Conservation (phyloP, 306 rosid genomes). For the Vigna reflexopilosa region DNA sequence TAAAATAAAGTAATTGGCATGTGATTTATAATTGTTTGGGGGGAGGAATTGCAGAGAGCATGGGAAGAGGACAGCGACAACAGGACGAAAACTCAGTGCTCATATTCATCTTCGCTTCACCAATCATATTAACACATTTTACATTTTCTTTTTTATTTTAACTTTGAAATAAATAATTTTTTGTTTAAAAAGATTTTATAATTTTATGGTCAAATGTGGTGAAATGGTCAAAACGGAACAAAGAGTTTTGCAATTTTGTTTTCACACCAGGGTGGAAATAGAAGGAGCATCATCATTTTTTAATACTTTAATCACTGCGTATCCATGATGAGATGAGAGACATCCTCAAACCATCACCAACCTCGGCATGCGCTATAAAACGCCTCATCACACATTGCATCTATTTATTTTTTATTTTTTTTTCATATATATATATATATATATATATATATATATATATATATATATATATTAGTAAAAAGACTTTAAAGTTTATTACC, state of each 20-base stretch:
- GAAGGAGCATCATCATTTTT: conserved; percentile 50
- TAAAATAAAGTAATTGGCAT: no score
- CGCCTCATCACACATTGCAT: not conserved
- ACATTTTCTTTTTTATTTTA: not conserved
- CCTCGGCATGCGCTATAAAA: conserved; percentile 64
- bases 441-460: no score
- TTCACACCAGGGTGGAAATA: not conserved
- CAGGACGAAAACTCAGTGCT: conserved; percentile 34
- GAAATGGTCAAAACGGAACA: conserved; percentile 49
- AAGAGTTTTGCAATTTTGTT: not conserved
- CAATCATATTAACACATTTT: not conserved
- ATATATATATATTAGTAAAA: no score
- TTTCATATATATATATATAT: no score
- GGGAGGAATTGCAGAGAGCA: not conserved
- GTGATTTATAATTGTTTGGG: no score
- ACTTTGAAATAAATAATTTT: not conserved
- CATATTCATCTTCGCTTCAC: conserved; percentile 1
- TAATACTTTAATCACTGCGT: conserved; percentile 51
- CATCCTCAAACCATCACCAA: conserved; percentile 53
- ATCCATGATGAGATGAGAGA: conserved; percentile 55
- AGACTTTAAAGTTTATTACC: no score
- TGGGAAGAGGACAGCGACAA: conserved; percentile 19
- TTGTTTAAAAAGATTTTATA: not conserved
- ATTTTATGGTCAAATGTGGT: not conserved
- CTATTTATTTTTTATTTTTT: not conserved